Base-by-base conservation (phyloP, 1,284 basidiomycete genomes). In the Cryptococcus jaspeensis region DNA sequence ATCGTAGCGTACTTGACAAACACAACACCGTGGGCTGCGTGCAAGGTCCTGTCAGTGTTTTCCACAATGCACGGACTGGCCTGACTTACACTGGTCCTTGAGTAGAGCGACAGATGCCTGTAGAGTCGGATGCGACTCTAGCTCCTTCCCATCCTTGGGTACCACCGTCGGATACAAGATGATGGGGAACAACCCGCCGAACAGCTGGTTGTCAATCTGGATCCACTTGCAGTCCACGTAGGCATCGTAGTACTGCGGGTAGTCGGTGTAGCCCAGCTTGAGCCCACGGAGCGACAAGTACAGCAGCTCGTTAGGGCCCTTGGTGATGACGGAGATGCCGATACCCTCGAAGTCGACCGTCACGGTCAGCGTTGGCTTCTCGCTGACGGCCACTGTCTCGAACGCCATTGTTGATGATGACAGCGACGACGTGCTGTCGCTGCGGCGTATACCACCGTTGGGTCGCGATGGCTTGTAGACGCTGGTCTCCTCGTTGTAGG, bases 1-100 rank as follows among this genome's bases (percentile, higher is more conserved):
- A 99, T 84, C 1, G 93, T 95, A 49, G 92, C 96, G 71, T 99
- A 99, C 79, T 99, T 99, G 79, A 99, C 83, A 75, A 97, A 99
- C 40, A 90, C 80, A 16, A 99, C 96, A 18, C 96, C 96, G 66
- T 99, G 96, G 28, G 89, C 92, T 94, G 57, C 0, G 23, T 3
- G 5, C 18, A n/a, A 9, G 28, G 28, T 32, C 15, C 23, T 40
- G 50, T 61, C 50, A 61, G 55, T 32, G 16, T 28, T 4, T 35
- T 1, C 42, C 45, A 25, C 49, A 1, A 32, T 35, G 25, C 20
- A 40, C 2, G 7, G 40, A 50, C n/a, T n/a, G 42, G 43, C 15
- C 35, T 25, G 28, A 61, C 80, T 68, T 60, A 92, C 93, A 89
- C 81, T 91, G 85, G 71, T 99, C 96, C 72, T 97, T 98, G 59